Conservation (phyloP, 148 eudicot genomes). For the Persicaria maculosa region DNA sequence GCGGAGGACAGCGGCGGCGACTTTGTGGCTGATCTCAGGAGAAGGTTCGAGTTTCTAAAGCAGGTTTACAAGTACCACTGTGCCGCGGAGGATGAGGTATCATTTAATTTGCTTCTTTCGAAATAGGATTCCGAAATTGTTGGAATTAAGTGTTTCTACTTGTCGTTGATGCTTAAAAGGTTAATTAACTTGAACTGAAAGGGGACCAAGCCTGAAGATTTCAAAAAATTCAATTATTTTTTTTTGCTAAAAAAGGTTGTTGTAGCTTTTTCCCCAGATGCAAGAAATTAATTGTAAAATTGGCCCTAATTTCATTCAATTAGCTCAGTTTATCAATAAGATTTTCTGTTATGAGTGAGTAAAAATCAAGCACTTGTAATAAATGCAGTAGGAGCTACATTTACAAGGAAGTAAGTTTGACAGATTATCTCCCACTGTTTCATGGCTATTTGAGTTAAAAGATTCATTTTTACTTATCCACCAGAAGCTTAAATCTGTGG, state of each 20-base stretch:
- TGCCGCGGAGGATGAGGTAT: constrained; percentile 83
- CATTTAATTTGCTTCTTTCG: not conserved
- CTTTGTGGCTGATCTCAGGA: constrained; percentile 30
- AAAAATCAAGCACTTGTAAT: not conserved
- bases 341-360: not conserved
- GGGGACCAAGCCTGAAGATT: too few species aligned
- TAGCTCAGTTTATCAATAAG: not conserved
- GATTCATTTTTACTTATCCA: too few species aligned
- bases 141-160: not conserved
- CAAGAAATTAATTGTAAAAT: not conserved
- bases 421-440: too few species aligned
- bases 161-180: too few species aligned
- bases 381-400: not conserved
- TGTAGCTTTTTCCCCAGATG: not conserved
- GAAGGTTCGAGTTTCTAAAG: constrained; percentile 66
- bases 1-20: constrained; percentile 25
- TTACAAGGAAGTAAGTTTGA: too few species aligned
- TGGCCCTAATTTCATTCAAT: not conserved
- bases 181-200: too few species aligned
- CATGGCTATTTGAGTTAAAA: not conserved
- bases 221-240: too few species aligned
- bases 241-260: too few species aligned
- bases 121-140: constrained; percentile 3
- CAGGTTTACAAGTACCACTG: constrained; percentile 61
- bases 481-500: too few species aligned